Evolutionary conservation across 2,329 filamentous ascomycete genomes (phyloP), one percentile per base, ranked within the genome.

Genomic region (Blastomyces gilchristii): DNA sequence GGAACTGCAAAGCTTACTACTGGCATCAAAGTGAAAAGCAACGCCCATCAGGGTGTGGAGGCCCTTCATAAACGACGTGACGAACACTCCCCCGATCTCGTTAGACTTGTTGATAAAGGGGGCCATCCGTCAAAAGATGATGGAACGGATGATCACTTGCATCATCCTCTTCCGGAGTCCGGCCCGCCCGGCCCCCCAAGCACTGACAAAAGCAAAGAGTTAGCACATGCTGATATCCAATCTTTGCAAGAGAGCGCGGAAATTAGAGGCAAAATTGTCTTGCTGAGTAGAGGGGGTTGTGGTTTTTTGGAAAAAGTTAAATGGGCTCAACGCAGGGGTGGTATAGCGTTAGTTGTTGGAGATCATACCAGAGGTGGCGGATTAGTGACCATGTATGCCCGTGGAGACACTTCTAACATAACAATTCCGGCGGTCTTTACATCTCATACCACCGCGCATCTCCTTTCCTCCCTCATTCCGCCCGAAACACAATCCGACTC

Each of bases 321-420:
- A 79, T 99, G 94, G 94, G 91, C 89, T 14, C 94, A 99, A 74
- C 84, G 91, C 65, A 85, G 94, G 71, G 94, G 94, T 31, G 94
- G 89, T 25, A 83, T 91, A 64, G 94, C 90, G 45, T 80, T 99
- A 65, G 95, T 99, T 67, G 92, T 99, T 2, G 94, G 94, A 34
- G 94, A 99, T 74, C 89, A 97, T 74, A 88, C 90, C 63, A 89
- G 90, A 65, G 93, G 93, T 54, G 92, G 91, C 3, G 89, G 89
- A 45, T 79, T 99, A 65, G 90, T 97, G 60, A 94, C 95, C 69
- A 99, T 99, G 94, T 97, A 96, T 74, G 94, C 94, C n/a, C 86
- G 90, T 70, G 94, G 93, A 47, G 92, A 97, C 72, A 96, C 93
- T 3, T 95, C 92, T 43, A 96, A 97, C 71, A 85, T 97, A 67